Base-by-base conservation (phyloP, 2,329 filamentous ascomycete species). In the Colletotrichum melonis region DNA sequence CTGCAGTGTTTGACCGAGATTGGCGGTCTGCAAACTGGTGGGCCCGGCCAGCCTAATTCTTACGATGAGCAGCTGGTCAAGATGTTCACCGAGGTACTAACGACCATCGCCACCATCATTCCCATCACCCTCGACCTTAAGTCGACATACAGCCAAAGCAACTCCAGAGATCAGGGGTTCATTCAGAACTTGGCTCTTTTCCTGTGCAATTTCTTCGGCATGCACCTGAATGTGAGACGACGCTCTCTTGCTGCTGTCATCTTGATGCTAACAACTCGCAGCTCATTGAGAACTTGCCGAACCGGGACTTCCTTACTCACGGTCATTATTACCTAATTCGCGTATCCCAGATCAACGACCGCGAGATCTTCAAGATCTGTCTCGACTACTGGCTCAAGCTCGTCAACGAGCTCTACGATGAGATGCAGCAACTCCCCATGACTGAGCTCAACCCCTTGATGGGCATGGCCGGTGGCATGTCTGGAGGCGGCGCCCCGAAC, bases 341-440 rank as follows among this genome's bases (percentile, higher is more conserved):
- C 75, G 98, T 99, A 83, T 98, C 95, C 60, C 95, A 99, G 85
- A 99, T 99, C 77, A 97, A 99, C 77, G 97, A 99, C 80, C 93
- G 97, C 67, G 97, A 99, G 83, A 98, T 99, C 76, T 99, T 99
- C 91, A 99, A 99, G 89, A 99, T 99, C 80, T 97, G 94, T 81
- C 88, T 99, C 75, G 97, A 99, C 82, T 99, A 99, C 86, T 99
- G 97, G 97, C 97, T 97, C 49, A 98, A 98, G 85, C 89, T 98
- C 63, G 97, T 99, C 7, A 96, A 97, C 80, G 97, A 98, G 84
- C 90, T 99, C 26, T 99, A 98, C 82, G 97, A 99, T 82, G 97
- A 99, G 86, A 98, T 98, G 95, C 97, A 99, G 84, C 91, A 95
- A 76, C 91, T 98, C 3, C 97, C 97, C 8, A 94, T 98, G 77